Conservation (phyloP, 164 flowering plant species). For the Nymphaea colorata region DNA sequence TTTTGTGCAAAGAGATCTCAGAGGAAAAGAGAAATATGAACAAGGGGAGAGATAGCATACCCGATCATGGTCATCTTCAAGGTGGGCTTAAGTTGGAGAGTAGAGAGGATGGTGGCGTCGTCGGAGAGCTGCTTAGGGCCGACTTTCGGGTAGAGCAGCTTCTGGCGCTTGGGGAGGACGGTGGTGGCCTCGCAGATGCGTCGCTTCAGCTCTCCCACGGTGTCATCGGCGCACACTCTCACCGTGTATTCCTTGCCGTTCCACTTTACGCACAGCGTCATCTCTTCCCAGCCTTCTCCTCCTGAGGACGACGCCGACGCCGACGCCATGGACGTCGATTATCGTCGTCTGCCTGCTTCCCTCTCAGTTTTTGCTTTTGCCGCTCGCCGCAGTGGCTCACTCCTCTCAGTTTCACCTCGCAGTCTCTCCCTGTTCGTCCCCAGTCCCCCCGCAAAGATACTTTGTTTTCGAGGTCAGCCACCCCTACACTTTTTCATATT, state of each 20-base stretch:
- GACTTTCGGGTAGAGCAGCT: constrained; percentile 84
- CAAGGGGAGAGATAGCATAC: constrained; percentile 16
- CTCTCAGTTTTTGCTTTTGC: background rate
- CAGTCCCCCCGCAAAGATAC: too few relatives aligned
- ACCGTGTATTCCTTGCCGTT: constrained; percentile 93
- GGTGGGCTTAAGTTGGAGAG: constrained; percentile 67
- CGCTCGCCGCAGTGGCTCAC: background rate
- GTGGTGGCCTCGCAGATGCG: constrained; percentile 80
- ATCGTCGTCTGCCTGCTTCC: background rate
- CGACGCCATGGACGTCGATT: constrained; percentile 2
- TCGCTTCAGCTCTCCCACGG: constrained; percentile 82
- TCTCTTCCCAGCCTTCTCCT: constrained; percentile 51
- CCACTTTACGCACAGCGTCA: constrained; percentile 87
- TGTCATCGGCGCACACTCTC: constrained; percentile 86
- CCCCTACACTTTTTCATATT: too few relatives aligned
- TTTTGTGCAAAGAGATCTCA: too few relatives aligned
- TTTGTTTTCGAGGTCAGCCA: too few relatives aligned
- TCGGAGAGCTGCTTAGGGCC: constrained; percentile 62
- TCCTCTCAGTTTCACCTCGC: background rate
- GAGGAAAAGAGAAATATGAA: background rate
- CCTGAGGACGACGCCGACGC: constrained; percentile 13
- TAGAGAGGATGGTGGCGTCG: constrained; percentile 64
- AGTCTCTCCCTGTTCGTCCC: background rate
- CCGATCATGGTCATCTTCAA: constrained; percentile 99
- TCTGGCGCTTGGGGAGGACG: constrained; percentile 91